phyloP scores from a whole-genome alignment of 169 alveolate genomes.

The Cryptosporidium sp. region DNA sequence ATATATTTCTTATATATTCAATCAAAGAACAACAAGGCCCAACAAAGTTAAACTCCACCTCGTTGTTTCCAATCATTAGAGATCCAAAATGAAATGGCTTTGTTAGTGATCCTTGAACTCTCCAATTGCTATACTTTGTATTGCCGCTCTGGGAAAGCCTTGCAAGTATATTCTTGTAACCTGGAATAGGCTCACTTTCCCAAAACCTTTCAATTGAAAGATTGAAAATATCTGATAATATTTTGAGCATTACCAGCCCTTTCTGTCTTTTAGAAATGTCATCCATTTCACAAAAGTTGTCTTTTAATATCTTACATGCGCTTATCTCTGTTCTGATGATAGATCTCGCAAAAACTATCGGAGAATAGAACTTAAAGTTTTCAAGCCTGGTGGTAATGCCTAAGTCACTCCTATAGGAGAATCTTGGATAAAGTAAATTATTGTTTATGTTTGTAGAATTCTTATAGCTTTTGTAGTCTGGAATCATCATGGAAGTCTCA shows the following conservation, averaged over 20 bases:
- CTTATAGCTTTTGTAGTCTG: neutral
- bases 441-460: neutral
- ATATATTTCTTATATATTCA: neutral
- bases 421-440: neutral
- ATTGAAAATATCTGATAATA: conserved; percentile 12
- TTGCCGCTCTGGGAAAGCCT: neutral
- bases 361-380: conserved; percentile 16
- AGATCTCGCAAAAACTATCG: conserved; percentile 31
- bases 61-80: neutral
- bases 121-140: conserved; percentile 28
- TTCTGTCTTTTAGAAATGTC: conserved; percentile 5
- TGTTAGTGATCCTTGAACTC: conserved; percentile 13
- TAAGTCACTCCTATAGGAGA: neutral
- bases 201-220: conserved; percentile 17
- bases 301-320: neutral
- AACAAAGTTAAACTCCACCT: conserved; percentile 44
- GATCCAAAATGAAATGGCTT: conserved; percentile 66
- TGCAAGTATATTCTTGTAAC: conserved; percentile 18
- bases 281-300: neutral
- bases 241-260: conserved; percentile 3
- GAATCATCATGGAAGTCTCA: conserved; percentile 4
- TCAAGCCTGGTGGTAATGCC: conserved; percentile 16
- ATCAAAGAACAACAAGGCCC: conserved; percentile 30
- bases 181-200: conserved; percentile 57
- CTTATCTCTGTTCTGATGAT: conserved; percentile 21